Percentiles rank a stretch among this genome's conserved stretches.
phyloP scores from a whole-genome alignment of 2,329 filamentous ascomycete genomes.

The Clarireedia homoeocarpa region DNA sequence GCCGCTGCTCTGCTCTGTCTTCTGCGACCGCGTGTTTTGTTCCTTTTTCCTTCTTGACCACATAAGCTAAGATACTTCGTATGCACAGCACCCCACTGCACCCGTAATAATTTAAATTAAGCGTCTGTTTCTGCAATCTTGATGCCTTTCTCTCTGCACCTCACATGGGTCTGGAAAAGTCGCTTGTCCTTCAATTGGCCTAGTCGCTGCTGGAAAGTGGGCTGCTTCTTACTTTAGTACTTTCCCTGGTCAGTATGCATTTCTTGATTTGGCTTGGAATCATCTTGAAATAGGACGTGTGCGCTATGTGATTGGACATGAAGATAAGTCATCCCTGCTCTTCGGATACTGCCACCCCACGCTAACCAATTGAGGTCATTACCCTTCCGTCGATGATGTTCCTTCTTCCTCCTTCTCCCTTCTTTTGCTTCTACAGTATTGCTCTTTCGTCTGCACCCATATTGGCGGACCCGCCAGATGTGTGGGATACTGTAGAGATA shows the following conservation, averaged over 20 bases:
- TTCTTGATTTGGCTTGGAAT: background rate
- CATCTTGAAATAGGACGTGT: background rate
- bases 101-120: constrained; percentile 5
- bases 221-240: too few species aligned
- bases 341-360: background rate
- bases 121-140: background rate
- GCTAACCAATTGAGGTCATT: background rate
- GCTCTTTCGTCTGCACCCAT: too few species aligned
- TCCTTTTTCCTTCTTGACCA: background rate
- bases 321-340: background rate
- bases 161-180: too few species aligned
- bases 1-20: too few species aligned
- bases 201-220: too few species aligned
- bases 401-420: background rate
- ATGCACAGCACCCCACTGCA: background rate
- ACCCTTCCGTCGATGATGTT: background rate
- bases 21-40: constrained; percentile 5
- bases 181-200: too few species aligned
- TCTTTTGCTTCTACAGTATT: constrained; percentile 1
- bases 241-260: background rate
- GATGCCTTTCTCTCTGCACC: too few species aligned
- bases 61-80: too few species aligned
- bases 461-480: too few species aligned
- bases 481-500: too few species aligned
- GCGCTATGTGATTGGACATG: background rate